These are phyloP conservation scores for Conoideocrella luteorostrata DNA, from an alignment of 2,329 filamentous ascomycete genomes.

Conservation along the genomic window DNA sequence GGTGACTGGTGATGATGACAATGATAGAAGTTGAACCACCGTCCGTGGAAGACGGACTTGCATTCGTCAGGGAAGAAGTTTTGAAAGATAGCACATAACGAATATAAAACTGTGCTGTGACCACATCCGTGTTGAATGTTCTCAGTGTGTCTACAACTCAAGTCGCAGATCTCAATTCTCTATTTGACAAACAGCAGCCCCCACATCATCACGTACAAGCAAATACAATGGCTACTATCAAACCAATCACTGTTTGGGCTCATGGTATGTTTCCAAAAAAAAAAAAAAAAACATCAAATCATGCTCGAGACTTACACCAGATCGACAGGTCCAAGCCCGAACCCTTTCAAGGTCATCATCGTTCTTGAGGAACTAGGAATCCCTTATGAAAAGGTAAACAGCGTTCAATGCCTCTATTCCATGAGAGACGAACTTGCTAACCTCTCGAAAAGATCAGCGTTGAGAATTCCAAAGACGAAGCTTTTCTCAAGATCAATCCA, in stretches of 20 bases:
- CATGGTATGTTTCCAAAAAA: constrained; percentile 7
- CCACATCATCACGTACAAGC: too few relatives aligned
- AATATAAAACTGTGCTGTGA: too few relatives aligned
- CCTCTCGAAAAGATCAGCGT: constrained; percentile 17
- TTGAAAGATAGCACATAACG: too few relatives aligned
- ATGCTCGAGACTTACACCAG: neutral
- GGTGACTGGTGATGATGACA: too few relatives aligned
- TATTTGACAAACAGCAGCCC: too few relatives aligned
- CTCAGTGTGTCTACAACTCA: too few relatives aligned
- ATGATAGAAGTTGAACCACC: too few relatives aligned
- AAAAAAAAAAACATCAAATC: neutral
- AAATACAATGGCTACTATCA: constrained; percentile 10
- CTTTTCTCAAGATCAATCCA: constrained; percentile 24
- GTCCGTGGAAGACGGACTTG: too few relatives aligned
- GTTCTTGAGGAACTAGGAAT: constrained; percentile 30
- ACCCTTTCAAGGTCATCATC: constrained; percentile 26
- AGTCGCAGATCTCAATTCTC: too few relatives aligned
- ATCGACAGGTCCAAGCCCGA: constrained; percentile 19
- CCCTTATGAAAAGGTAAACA: constrained; percentile 24
- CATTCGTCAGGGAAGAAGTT: too few relatives aligned
- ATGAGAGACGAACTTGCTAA: neutral
- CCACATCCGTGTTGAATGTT: too few relatives aligned
- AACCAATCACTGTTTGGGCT: constrained; percentile 15
- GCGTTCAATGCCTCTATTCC: neutral
- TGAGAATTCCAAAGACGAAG: constrained; percentile 18